These are phyloP conservation scores for Stromatinia cepivora DNA, from an alignment of 2,329 filamentous ascomycete species.

Conservation along the genomic window DNA sequence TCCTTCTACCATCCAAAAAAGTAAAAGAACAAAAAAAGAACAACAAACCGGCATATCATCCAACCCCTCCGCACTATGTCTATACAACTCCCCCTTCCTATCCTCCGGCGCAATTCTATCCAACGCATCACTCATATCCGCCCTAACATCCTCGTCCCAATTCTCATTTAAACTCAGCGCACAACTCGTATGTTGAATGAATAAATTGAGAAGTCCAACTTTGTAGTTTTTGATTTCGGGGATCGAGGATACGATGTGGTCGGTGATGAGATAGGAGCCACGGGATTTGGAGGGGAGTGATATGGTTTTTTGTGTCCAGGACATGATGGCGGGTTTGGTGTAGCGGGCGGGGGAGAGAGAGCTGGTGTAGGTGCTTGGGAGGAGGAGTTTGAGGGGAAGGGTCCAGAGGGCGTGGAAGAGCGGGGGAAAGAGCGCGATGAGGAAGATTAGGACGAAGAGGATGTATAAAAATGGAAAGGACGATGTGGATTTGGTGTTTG, in stretches of 20 bases:
- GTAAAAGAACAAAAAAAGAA: neutral
- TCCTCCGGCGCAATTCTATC: slow-evolving; percentile 89
- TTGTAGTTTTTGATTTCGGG: slow-evolving; percentile 84
- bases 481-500: slow-evolving; percentile 28
- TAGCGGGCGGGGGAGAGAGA: slow-evolving; percentile 47
- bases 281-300: slow-evolving; percentile 73
- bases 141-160: slow-evolving; percentile 78
- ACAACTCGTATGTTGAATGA: slow-evolving; percentile 93
- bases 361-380: slow-evolving; percentile 30
- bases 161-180: slow-evolving; percentile 94
- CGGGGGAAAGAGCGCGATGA: slow-evolving; percentile 54
- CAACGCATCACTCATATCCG: slow-evolving; percentile 86
- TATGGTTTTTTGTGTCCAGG: slow-evolving; percentile 85
- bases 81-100: slow-evolving; percentile 72
- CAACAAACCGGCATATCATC: slow-evolving; percentile 87
- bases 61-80: slow-evolving; percentile 80
- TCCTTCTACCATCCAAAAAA: neutral
- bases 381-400: slow-evolving; percentile 48
- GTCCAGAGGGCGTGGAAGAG: slow-evolving; percentile 55
- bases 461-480: slow-evolving; percentile 42
- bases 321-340: slow-evolving; percentile 47
- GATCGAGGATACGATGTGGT: slow-evolving; percentile 66
- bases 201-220: slow-evolving; percentile 82
- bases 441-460: slow-evolving; percentile 50
- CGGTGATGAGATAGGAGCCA: slow-evolving; percentile 87